Evolutionary conservation across 371 early-diverging fungal species (phyloP).

Genomic region (Mucor saturninus): DNA sequence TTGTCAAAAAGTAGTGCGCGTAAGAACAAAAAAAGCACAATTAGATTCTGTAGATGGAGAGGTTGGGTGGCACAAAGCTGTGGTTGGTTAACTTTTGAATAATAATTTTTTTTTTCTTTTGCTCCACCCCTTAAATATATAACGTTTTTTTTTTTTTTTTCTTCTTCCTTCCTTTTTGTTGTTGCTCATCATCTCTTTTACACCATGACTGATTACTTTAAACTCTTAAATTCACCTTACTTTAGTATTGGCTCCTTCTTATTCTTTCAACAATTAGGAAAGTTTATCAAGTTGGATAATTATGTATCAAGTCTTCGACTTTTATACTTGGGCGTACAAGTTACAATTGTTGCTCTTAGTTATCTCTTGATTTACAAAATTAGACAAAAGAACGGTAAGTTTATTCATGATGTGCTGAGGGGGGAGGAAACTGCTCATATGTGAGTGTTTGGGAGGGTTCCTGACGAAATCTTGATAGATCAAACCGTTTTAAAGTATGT

Average conservation of each 20-base stretch:
- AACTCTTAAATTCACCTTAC: conserved; percentile 19
- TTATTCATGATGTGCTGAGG: background rate
- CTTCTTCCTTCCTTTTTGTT: background rate
- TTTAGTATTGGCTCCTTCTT: conserved; percentile 44
- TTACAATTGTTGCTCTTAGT: conserved; percentile 31
- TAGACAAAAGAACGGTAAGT: conserved; percentile 45
- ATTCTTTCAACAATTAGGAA: conserved; percentile 42
- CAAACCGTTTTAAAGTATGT: conserved; percentile 47
- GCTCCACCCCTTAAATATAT: too few relatives aligned
- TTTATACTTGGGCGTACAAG: conserved; percentile 35
- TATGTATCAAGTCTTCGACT: conserved; percentile 33
- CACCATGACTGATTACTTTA: conserved; percentile 12
- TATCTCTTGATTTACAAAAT: conserved; percentile 36
- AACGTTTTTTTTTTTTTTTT: background rate
- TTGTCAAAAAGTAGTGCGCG: background rate
- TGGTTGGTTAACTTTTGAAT: conserved; percentile 2
- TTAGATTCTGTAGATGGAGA: background rate
- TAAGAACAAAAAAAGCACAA: background rate
- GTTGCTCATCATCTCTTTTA: background rate
- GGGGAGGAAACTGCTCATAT: too few relatives aligned
- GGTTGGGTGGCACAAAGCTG: background rate
- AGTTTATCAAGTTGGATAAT: conserved; percentile 33
- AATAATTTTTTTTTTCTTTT: background rate
- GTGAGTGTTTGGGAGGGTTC: too few relatives aligned
- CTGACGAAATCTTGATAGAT: conserved; percentile 20